Percentiles rank a stretch among this genome's conserved stretches.
Conservation (phyloP, 2,329 filamentous ascomycete species). For the Fusarium sp. region DNA sequence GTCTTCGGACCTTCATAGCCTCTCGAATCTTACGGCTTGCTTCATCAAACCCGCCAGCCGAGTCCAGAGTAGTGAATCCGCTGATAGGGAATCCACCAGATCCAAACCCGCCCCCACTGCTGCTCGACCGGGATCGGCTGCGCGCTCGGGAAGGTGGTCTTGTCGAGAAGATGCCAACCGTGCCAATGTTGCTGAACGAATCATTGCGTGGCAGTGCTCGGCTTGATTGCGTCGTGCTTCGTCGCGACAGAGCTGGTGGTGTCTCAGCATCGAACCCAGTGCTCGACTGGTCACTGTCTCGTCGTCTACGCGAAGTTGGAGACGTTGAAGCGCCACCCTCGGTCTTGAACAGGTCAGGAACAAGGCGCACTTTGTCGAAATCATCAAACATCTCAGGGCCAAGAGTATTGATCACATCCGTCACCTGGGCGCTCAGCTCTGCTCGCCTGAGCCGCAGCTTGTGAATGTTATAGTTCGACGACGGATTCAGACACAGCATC, state of each 20-base stretch:
- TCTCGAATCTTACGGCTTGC: slow-evolving; percentile 86
- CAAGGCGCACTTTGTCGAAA: slow-evolving; percentile 82
- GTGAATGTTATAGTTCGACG: slow-evolving; percentile 84
- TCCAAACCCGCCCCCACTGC: slow-evolving; percentile 71
- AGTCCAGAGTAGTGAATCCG: slow-evolving; percentile 75
- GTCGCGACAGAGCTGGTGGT: slow-evolving; percentile 56
- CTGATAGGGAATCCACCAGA: slow-evolving; percentile 74
- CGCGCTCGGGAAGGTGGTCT: slow-evolving; percentile 84
- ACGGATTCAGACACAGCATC: slow-evolving; percentile 85
- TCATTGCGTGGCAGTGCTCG: slow-evolving; percentile 82
- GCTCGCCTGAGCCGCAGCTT: slow-evolving; percentile 79
- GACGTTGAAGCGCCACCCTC: slow-evolving; percentile 46
- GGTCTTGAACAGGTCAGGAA: slow-evolving; percentile 65
- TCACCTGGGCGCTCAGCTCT: slow-evolving; percentile 83
- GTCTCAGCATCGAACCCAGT: slow-evolving; percentile 52
- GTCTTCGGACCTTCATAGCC: slow-evolving; percentile 78
- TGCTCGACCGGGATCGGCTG: slow-evolving; percentile 77
- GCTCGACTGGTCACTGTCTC: slow-evolving; percentile 64
- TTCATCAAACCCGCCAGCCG: slow-evolving; percentile 80
- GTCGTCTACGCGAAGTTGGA: slow-evolving; percentile 48
- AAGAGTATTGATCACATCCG: slow-evolving; percentile 92
- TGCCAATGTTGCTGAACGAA: slow-evolving; percentile 90
- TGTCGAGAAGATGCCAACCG: slow-evolving; percentile 90
- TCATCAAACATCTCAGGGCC: slow-evolving; percentile 98
- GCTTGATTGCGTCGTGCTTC: slow-evolving; percentile 66